Base-by-base conservation (phyloP, 2,329 filamentous ascomycete species). In the Colletotrichum nymphaeae region DNA sequence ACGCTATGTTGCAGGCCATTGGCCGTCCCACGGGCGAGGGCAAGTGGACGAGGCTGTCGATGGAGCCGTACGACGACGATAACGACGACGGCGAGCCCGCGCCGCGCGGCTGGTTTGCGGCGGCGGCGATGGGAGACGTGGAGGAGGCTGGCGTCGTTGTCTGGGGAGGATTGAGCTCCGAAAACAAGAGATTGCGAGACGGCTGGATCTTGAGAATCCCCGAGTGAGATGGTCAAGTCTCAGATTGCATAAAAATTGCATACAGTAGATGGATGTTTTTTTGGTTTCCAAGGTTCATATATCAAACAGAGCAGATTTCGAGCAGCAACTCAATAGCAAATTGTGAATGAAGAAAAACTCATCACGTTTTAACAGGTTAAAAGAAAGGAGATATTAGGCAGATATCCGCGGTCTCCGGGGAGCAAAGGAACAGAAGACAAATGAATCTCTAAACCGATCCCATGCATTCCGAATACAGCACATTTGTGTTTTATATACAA, bases 151-250 rank as follows among this genome's bases (percentile, higher is more conserved):
- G 85, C 4, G 83, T 93, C 14, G 79, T 93, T 32, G 76, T 93
- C 12, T 91, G 89, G 83, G 92, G 92, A 46, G 91, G 91, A 1
- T 65, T 92, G 69, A 84, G 85, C 57, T 86, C 86, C 52, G 82
- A 83, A 22, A 88, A 89, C 74, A 80, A 82, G 76, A 83, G 88
- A 58, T 78, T 91, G 57, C 89, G 87, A 49, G 91, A 93, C 79
- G 91, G 89, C 3, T 93, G 91, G 91, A 89, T 93, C 60, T 82
- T 93, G 77, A 86, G 88, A 72, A 81, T 92, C 72, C 86, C 83
- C 60, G 62, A 70, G 57, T 74, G 62, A 74, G 42, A 68, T 30
- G 49, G 3, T 11, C 53, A 14, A 46, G 14, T 42, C 6, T 7
- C 32, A 19, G 19, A 42, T 42, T 42, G 37, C 37, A 42, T 22